Evolutionary conservation across 2,329 filamentous ascomycete species (phyloP).

Genomic region (Fusarium neocosmosporiellum): DNA sequence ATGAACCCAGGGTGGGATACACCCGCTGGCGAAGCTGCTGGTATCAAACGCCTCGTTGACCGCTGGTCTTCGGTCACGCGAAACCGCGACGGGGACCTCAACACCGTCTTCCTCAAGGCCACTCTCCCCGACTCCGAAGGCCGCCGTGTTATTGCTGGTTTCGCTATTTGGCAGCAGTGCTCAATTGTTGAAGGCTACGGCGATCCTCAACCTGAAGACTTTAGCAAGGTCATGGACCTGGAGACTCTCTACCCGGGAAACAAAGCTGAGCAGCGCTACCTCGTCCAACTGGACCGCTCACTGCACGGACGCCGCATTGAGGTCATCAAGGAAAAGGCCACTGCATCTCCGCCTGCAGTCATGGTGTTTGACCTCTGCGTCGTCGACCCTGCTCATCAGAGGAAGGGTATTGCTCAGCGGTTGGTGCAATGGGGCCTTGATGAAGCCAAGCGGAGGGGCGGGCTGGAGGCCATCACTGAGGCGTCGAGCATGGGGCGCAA

Average conservation of each 20-base stretch:
- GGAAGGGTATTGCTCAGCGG: conserved; percentile 57
- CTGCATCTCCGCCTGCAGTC: conserved; percentile 54
- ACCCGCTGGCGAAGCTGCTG: conserved; percentile 52
- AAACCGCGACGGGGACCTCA: conserved; percentile 58
- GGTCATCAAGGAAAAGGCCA: conserved; percentile 54
- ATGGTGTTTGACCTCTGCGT: conserved; percentile 63
- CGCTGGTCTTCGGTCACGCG: conserved; percentile 54
- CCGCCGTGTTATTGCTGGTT: conserved; percentile 56
- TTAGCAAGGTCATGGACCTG: conserved; percentile 46
- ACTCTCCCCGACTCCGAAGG: conserved; percentile 53
- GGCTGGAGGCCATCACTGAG: conserved; percentile 57
- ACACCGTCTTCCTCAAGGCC: conserved; percentile 66
- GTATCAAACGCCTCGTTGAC: conserved; percentile 51
- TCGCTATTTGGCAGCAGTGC: conserved; percentile 66
- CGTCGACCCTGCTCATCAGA: conserved; percentile 65
- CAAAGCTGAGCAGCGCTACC: conserved; percentile 58
- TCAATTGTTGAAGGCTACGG: conserved; percentile 62
- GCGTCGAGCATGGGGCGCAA: conserved; percentile 60
- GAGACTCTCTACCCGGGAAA: conserved; percentile 56
- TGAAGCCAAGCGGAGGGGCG: conserved; percentile 53
- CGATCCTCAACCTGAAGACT: conserved; percentile 50
- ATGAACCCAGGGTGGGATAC: conserved; percentile 68
- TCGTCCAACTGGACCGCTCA: conserved; percentile 56
- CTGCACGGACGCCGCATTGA: conserved; percentile 57
- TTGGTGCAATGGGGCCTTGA: conserved; percentile 62